These are phyloP conservation scores for Brassica carinata DNA, from an alignment of 345 rosid genomes.

Conservation along the genomic window DNA sequence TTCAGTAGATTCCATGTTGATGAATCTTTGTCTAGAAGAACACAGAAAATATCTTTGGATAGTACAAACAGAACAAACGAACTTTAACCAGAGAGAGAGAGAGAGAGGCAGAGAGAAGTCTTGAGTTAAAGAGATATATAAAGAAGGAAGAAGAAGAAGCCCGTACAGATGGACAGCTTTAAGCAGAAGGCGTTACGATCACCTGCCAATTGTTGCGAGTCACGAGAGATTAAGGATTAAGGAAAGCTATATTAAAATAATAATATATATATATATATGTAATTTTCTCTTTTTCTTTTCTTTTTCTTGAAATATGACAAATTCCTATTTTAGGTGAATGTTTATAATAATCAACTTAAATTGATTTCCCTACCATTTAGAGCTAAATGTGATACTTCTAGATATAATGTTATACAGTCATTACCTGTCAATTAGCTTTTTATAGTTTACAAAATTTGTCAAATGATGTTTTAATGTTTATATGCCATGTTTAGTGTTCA, in stretches of 20 bases:
- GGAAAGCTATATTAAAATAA: constrained; percentile 1
- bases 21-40: constrained; percentile 8
- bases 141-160: constrained; percentile 21
- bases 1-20: constrained; percentile 43
- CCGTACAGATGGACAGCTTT: constrained; percentile 29
- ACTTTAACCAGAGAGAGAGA: constrained; percentile 12
- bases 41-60: constrained; percentile 6
- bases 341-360: not conserved
- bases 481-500: not conserved
- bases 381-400: not conserved
- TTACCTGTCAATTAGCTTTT: not conserved
- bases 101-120: constrained; percentile 8
- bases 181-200: constrained; percentile 36
- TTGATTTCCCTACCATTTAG: not conserved
- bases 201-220: constrained; percentile 46
- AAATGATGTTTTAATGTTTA: not conserved
- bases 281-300: not conserved
- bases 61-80: constrained; percentile 18
- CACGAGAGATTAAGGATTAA: constrained; percentile 27
- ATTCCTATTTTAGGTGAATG: constrained; percentile 11
- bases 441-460: not conserved
- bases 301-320: not conserved
- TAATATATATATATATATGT: not conserved
- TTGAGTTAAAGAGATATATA: constrained; percentile 6
- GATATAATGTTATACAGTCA: not conserved